Evolutionary conservation across 2,329 filamentous ascomycete genomes (phyloP).

Genomic region (Pochonia chlamydosporia): DNA sequence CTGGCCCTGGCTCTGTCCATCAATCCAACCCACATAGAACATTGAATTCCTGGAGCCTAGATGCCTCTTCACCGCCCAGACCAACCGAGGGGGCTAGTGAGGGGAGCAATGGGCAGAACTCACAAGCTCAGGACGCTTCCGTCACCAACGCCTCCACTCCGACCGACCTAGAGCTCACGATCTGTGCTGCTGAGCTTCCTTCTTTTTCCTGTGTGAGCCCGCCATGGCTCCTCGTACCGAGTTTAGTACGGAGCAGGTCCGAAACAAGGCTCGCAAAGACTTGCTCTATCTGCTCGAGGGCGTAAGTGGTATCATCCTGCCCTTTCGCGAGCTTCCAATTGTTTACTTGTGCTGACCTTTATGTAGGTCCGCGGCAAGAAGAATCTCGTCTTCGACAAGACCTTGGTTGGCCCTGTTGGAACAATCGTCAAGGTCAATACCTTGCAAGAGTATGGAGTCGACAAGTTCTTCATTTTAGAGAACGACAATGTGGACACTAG

Average conservation of each 20-base stretch:
- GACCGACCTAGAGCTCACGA: conserved; percentile 2
- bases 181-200: not conserved
- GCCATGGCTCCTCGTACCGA: conserved; percentile 63
- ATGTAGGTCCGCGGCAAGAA: conserved; percentile 97
- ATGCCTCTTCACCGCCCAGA: conserved; percentile 7
- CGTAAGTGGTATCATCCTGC: conserved; percentile 57
- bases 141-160: conserved; percentile 8
- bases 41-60: not conserved
- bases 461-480: conserved; percentile 95
- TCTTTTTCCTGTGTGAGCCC: conserved; percentile 34
- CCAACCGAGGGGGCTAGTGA: not conserved
- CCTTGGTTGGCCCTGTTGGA: conserved; percentile 82
- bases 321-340: conserved; percentile 17
- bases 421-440: conserved; percentile 93
- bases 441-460: conserved; percentile 93
- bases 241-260: conserved; percentile 71
- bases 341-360: conserved; percentile 13
- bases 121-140: not conserved
- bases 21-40: too few relatives aligned
- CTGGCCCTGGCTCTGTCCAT: not conserved
- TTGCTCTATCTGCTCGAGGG: conserved; percentile 87
- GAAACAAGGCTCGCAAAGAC: conserved; percentile 79
- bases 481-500: conserved; percentile 92
- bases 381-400: conserved; percentile 89
- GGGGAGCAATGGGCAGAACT: not conserved